Percentiles rank a stretch among this genome's conserved stretches.
Evolutionary conservation across 768 basidiomycete species (phyloP).

Genomic region (Termitomyces sp.): DNA sequence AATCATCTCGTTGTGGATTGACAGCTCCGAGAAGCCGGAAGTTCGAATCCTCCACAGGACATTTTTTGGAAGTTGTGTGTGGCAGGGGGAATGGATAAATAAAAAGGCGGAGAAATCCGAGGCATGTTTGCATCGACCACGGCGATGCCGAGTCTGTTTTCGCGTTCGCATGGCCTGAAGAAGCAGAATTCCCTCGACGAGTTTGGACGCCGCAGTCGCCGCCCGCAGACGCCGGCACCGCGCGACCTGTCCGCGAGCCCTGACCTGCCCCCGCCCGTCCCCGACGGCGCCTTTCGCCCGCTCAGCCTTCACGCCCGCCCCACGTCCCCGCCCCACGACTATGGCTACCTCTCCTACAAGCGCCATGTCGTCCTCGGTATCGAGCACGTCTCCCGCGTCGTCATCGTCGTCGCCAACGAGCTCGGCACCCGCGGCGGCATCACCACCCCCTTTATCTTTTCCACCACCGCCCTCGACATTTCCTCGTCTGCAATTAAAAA

Average conservation of each 20-base stretch:
- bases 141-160: slow-evolving; percentile 72
- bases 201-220: slow-evolving; percentile 40
- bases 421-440: slow-evolving; percentile 71
- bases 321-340: slow-evolving; percentile 36
- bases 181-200: slow-evolving; percentile 45
- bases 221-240: not conserved
- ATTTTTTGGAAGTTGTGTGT: not conserved
- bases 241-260: not conserved
- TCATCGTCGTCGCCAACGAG: slow-evolving; percentile 65
- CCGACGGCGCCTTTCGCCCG: slow-evolving; percentile 49
- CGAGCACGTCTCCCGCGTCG: slow-evolving; percentile 64
- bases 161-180: slow-evolving; percentile 56
- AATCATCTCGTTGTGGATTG: slow-evolving; percentile 9
- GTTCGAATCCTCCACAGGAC: slow-evolving; percentile 13
- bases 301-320: slow-evolving; percentile 43
- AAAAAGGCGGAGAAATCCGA: slow-evolving; percentile 8
- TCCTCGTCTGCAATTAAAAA: slow-evolving; percentile 67
- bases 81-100: too few species aligned
- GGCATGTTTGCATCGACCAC: slow-evolving; percentile 21
- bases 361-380: slow-evolving; percentile 74
- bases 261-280: slow-evolving; percentile 28
- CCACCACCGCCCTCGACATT: slow-evolving; percentile 81
- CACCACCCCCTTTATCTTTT: slow-evolving; percentile 89
- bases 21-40: slow-evolving; percentile 10
- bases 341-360: slow-evolving; percentile 71